Evolutionary conservation across 2,329 filamentous ascomycete genomes (phyloP), one percentile per base, ranked within the genome.

Genomic region (Colletotrichum graminicola): DNA sequence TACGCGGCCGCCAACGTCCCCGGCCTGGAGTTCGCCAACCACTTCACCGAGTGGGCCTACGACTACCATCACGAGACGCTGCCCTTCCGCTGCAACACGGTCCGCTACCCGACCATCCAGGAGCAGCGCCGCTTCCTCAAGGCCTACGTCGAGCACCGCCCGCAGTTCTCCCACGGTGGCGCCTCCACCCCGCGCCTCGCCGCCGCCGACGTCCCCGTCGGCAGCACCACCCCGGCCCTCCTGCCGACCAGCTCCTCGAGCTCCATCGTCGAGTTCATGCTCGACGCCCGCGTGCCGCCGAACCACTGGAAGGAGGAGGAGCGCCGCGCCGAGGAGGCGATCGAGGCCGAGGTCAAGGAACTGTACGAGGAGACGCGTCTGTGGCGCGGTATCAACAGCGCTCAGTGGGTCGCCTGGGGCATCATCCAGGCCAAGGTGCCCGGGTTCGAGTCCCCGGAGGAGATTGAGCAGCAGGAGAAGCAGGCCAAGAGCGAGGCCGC

Each of bases 41-140:
- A 99, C 82, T 99, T 99, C 82, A 93, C 94, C 1, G 96, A 99
- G 82, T 99, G 96, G 96, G 93, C 94, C 76, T 98, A 98, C 86
- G 95, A 99, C 82, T 99, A 99, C 82, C 95, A 98, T 79, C 91
- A 96, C 78, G 81, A 89, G 3, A 83, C 85, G 36, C 83, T 82
- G 41, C 85, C 94, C 0, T 90, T 89, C 83, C 89, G 86, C 34
- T 95, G 93, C 85, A 90, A 92, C 76, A 88, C 88, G 6, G 83
- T 84, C 64, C 81, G 84, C 64, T 99, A 97, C 81, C 96, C 96
- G 0, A 94, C 86, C 0, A 82, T 86, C 0, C 93, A 95, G 67
- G 92, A 98, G 80, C 96, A 98, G 79, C 88, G 88, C 72, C 92
- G 92, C 45, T 98, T 98, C 81, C 87, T 99, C 76, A 89, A 91